Base-by-base conservation (phyloP, 768 basidiomycete genomes). In the Suillus subaureus region DNA sequence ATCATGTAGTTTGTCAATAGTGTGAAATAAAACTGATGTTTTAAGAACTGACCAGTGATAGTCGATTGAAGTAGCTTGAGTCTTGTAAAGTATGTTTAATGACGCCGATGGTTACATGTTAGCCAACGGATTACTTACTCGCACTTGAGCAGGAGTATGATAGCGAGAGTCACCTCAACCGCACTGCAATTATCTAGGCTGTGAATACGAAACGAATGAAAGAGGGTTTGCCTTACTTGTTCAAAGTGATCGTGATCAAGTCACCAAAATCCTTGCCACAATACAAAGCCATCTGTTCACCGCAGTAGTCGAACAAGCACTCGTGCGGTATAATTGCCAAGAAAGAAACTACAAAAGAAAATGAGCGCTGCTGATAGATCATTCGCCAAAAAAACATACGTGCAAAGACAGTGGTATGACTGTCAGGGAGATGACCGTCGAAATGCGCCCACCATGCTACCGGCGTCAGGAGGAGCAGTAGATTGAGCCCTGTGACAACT, bases 131-230 rank as follows among this genome's bases (percentile, higher is more conserved):
- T n/a, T 7, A 83, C 87, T 76, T 69, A 90, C 88, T 91, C 86
- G 85, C 89, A 89, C 75, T 84, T 85, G n/a, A 73, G 68, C n/a
- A 92, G 76, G 21, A 92, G 79, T 63, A 91, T 84, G 61, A 92
- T 87, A 0, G 89, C 89, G 6, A 93, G 77, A 0, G 89, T 88
- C 0, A 85, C 90, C 76, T 93, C 91, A 1, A 93, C 89, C 9
- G 85, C 79, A 71, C 89, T 91, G 31, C 21, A 49, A 57, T 56
- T 55, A 62, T 40, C 47, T 62, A 60, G 42, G 16, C 11, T n/a
- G 13, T 33, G 13, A 11, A 56, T 21, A 60, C 16, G 40, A 28
- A 21, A 40, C 6, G n/a, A 6, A 39, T 23, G 49, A 66, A 35
- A n/a, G n/a, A 35, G 3, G 51, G 70, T 18, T 18, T 28, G 56